Conservation (phyloP, 1,139 yeast species). For the Pichia inconspicua region DNA sequence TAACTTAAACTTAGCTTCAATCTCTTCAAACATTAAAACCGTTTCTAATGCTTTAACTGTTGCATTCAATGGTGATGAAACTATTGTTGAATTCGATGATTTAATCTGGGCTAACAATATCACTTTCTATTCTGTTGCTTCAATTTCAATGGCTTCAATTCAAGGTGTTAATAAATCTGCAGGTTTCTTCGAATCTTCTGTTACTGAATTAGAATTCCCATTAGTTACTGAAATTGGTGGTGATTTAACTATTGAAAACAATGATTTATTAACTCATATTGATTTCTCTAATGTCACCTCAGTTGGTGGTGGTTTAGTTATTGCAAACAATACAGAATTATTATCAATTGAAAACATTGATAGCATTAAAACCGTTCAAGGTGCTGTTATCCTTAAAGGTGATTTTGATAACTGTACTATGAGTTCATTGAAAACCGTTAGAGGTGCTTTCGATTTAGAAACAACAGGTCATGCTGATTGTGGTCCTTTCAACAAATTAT, state of each 20-base stretch:
- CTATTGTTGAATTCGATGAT: slow-evolving; percentile 58
- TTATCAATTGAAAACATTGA: slow-evolving; percentile 65
- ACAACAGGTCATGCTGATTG: slow-evolving; percentile 78
- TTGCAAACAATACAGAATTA: slow-evolving; percentile 76
- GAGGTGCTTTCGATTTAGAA: slow-evolving; percentile 85
- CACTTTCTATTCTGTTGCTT: slow-evolving; percentile 69
- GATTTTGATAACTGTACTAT: slow-evolving; percentile 72
- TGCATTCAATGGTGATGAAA: slow-evolving; percentile 75
- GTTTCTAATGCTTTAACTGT: slow-evolving; percentile 71
- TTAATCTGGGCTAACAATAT: slow-evolving; percentile 81
- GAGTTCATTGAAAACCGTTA: slow-evolving; percentile 62
- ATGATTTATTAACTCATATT: slow-evolving; percentile 61
- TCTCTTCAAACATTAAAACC: slow-evolving; percentile 64
- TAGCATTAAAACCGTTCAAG: slow-evolving; percentile 65
- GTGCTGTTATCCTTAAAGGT: slow-evolving; percentile 81
- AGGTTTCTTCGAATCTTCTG: slow-evolving; percentile 60
- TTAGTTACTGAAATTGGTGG: slow-evolving; percentile 63
- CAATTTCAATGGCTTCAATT: slow-evolving; percentile 64
- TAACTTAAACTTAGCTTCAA: slow-evolving; percentile 61
- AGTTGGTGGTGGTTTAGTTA: slow-evolving; percentile 82
- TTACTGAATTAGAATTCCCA: slow-evolving; percentile 52
- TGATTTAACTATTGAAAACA: slow-evolving; percentile 67
- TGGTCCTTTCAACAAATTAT: slow-evolving; percentile 58
- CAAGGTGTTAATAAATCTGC: slow-evolving; percentile 69
- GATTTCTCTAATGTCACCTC: slow-evolving; percentile 63